Percentiles rank a stretch among this genome's conserved stretches.
Conservation (phyloP, 2,329 filamentous ascomycete genomes). For the Dothideomycetes sp. region DNA sequence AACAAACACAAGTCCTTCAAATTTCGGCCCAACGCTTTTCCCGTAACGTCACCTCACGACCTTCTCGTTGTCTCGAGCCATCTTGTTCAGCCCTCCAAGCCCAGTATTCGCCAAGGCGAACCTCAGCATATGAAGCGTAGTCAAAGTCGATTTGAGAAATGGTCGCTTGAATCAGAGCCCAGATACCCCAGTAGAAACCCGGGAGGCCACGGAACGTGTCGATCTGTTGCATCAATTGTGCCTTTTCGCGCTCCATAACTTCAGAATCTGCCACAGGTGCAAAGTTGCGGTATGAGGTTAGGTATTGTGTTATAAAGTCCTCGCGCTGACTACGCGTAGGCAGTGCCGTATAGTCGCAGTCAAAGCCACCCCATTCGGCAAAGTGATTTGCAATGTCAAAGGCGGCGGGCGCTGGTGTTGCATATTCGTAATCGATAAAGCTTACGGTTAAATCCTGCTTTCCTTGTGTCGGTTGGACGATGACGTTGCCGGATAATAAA, state of each 20-base stretch:
- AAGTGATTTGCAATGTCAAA: conserved; percentile 98
- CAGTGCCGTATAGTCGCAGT: conserved; percentile 79
- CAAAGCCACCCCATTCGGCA: conserved; percentile 94
- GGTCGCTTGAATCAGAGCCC: conserved; percentile 86
- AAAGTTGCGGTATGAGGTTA: conserved; percentile 55
- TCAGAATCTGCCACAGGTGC: conserved; percentile 10
- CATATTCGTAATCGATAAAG: conserved; percentile 99
- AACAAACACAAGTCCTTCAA: neutral
- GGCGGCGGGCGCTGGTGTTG: conserved; percentile 82
- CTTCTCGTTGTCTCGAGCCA: conserved; percentile 47
- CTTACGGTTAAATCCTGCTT: conserved; percentile 40
- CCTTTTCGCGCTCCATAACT: conserved; percentile 50
- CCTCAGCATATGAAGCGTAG: conserved; percentile 83
- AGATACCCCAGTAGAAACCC: conserved; percentile 86
- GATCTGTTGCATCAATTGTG: conserved; percentile 67
- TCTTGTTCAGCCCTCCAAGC: conserved; percentile 73
- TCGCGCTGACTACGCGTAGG: conserved; percentile 69
- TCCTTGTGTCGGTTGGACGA: conserved; percentile 42
- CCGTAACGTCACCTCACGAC: conserved; percentile 58
- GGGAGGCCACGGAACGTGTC: conserved; percentile 82
- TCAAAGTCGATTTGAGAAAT: conserved; percentile 97
- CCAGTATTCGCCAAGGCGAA: conserved; percentile 82
- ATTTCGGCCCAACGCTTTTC: conserved; percentile 69
- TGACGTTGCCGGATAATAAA: conserved; percentile 91
- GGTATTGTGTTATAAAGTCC: conserved; percentile 76